These are phyloP conservation scores for Mycena metata DNA, from an alignment of 768 basidiomycete genomes.

Conservation along the genomic window DNA sequence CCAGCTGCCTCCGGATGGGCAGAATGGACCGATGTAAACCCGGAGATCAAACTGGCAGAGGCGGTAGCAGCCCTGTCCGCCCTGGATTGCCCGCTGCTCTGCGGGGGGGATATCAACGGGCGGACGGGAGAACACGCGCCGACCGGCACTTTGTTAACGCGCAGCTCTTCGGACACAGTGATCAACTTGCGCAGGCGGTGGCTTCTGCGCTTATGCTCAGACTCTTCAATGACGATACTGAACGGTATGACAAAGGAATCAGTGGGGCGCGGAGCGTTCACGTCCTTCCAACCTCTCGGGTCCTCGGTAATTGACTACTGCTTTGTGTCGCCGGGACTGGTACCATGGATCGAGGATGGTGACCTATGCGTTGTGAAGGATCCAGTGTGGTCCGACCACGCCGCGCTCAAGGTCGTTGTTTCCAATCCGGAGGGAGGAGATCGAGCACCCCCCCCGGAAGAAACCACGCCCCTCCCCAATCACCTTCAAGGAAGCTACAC, in stretches of 20 bases:
- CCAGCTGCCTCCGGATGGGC: slow-evolving; percentile 7
- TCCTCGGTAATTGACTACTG: slow-evolving; percentile 23
- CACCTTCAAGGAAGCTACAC: neutral
- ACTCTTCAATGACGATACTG: slow-evolving; percentile 1
- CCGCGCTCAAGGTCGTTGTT: neutral
- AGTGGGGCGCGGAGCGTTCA: neutral
- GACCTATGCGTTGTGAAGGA: neutral
- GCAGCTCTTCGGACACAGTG: neutral
- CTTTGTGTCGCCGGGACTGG: slow-evolving; percentile 6
- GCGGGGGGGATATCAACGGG: neutral
- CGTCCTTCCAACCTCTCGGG: slow-evolving; percentile 18
- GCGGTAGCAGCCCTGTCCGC: neutral
- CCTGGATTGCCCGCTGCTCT: slow-evolving; percentile 1
- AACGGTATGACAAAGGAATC: slow-evolving; percentile 15
- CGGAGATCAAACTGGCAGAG: slow-evolving; percentile 13
- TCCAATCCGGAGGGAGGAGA: no score
- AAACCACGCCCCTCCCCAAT: neutral
- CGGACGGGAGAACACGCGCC: slow-evolving; percentile 2
- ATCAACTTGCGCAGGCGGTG: slow-evolving; percentile 12
- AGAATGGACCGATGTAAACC: slow-evolving; percentile 15
- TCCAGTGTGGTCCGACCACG: slow-evolving; percentile 13
- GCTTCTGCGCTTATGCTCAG: slow-evolving; percentile 14
- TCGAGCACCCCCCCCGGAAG: no score
- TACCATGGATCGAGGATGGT: neutral
- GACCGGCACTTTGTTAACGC: neutral